Evolutionary conservation across 345 rosid genomes (phyloP).

Genomic region (Cardamine chenopodiifolia): DNA sequence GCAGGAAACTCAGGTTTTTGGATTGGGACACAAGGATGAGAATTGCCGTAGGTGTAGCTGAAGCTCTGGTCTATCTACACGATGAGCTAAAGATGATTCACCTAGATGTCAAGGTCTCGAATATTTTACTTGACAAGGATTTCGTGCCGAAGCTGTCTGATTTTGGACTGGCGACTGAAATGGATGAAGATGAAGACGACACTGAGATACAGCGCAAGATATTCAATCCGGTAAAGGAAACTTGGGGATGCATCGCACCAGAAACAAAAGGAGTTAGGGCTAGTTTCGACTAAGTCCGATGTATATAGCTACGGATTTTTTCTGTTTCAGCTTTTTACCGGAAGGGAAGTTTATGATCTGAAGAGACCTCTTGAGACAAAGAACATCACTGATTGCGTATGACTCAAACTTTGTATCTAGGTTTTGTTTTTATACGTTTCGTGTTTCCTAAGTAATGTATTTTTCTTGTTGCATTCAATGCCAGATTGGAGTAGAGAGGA

Average conservation of each 20-base stretch:
- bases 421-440: slow-evolving; percentile 1
- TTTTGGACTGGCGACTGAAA: slow-evolving; percentile 64
- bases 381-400: slow-evolving; percentile 19
- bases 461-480: neutral
- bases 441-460: neutral
- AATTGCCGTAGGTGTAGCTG: slow-evolving; percentile 75
- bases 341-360: slow-evolving; percentile 60
- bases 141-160: slow-evolving; percentile 45
- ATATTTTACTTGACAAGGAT: slow-evolving; percentile 60
- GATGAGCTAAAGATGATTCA: slow-evolving; percentile 56
- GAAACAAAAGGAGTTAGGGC: slow-evolving; percentile 48
- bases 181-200: slow-evolving; percentile 45
- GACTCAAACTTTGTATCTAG: neutral
- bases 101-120: slow-evolving; percentile 69
- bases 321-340: slow-evolving; percentile 67
- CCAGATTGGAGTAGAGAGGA: neutral
- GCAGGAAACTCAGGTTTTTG: no score
- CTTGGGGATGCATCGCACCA: slow-evolving; percentile 61
- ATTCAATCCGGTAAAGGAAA: slow-evolving; percentile 54
- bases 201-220: slow-evolving; percentile 57
- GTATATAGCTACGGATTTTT: slow-evolving; percentile 84
- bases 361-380: slow-evolving; percentile 33
- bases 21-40: slow-evolving; percentile 70
- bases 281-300: slow-evolving; percentile 69
- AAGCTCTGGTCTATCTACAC: slow-evolving; percentile 72